A percentile compares a stretch with the other conserved stretches of the same genome.
Evolutionary conservation across 129 eudicot genomes (phyloP).

Genomic region (Flaveria linearis): DNA sequence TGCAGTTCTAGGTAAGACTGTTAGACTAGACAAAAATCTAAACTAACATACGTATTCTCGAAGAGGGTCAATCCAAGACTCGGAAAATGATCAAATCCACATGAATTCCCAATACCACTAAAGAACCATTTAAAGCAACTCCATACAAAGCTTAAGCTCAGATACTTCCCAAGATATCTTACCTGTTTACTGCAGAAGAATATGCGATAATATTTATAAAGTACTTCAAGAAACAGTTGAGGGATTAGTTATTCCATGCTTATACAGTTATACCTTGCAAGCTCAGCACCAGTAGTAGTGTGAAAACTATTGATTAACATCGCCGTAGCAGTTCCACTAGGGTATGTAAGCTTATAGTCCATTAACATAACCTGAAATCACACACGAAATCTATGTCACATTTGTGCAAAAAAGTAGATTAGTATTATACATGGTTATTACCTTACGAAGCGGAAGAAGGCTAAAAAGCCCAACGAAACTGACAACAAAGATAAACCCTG

Average conservation of each 20-base stretch:
- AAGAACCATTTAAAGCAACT: constrained; percentile 35
- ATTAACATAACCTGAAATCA: constrained; percentile 50
- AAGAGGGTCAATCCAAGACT: constrained; percentile 24
- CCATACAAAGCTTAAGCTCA: constrained; percentile 27
- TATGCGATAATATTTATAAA: background rate
- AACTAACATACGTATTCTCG: constrained; percentile 17
- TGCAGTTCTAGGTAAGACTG: background rate
- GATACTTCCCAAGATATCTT: constrained; percentile 24
- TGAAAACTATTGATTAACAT: constrained; percentile 64
- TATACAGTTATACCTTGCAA: constrained; percentile 54
- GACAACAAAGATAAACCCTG: constrained; percentile 50
- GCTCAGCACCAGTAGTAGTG: constrained; percentile 54
- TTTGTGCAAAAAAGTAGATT: background rate
- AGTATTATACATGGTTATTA: background rate
- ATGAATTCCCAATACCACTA: constrained; percentile 22
- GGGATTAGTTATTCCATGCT: background rate
- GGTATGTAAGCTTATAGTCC: constrained; percentile 56
- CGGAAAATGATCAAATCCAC: constrained; percentile 30
- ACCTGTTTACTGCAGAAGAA: constrained; percentile 7
- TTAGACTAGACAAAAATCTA: background rate
- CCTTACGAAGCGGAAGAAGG: constrained; percentile 53
- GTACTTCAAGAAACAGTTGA: background rate
- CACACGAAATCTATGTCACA: background rate
- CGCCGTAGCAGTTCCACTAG: constrained; percentile 71
- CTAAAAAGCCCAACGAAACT: constrained; percentile 63